Evolutionary conservation across 306 rosid genomes (phyloP).

Genomic region (Geum urbanum): DNA sequence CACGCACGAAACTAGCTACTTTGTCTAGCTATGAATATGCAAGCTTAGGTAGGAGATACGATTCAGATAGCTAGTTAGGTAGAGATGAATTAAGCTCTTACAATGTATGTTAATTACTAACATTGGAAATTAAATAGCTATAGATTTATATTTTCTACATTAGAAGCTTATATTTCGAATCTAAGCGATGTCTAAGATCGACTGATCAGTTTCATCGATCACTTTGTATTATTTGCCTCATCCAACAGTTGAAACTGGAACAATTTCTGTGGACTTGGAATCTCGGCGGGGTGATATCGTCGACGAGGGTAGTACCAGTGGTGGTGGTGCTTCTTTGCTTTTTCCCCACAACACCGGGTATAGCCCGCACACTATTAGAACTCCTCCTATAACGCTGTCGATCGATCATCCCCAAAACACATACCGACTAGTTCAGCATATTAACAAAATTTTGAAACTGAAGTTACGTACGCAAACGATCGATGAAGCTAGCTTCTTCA

Average conservation of each 20-base stretch:
- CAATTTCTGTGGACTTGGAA: not conserved
- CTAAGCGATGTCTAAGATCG: too few species aligned
- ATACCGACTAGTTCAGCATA: not conserved
- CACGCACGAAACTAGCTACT: too few species aligned
- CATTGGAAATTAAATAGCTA: too few species aligned
- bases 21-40: too few species aligned
- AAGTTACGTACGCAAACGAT: not conserved
- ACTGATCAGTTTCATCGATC: too few species aligned
- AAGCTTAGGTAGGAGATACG: too few species aligned
- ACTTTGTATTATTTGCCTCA: not conserved
- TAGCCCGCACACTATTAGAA: not conserved
- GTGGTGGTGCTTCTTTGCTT: not conserved
- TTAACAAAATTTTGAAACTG: not conserved
- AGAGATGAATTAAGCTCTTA: too few species aligned
- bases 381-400: not conserved
- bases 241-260: not conserved
- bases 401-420: not conserved
- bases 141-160: too few species aligned
- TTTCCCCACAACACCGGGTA: not conserved
- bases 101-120: too few species aligned
- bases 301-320: not conserved
- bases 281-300: not conserved
- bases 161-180: too few species aligned
- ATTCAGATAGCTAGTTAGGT: too few species aligned
- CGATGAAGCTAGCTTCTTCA: too few species aligned